phyloP scores from a whole-genome alignment of 495 filamentous ascomycete species.

The Opeltia flavorubescens region DNA sequence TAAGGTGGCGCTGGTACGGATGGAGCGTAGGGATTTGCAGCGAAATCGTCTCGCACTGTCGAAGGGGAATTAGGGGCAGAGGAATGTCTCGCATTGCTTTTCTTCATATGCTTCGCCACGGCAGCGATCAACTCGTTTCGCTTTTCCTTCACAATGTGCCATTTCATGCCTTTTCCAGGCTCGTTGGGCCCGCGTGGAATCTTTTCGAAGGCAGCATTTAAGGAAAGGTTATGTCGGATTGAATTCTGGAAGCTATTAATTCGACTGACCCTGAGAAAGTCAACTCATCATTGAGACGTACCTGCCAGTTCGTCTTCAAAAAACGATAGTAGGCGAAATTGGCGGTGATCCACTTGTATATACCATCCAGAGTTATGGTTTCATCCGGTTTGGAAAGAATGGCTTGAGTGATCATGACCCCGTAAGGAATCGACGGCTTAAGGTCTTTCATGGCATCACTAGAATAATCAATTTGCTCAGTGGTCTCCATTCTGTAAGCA shows the following conservation, averaged over 20 bases:
- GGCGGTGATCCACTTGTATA: constrained; percentile 81
- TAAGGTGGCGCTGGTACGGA: constrained; percentile 27
- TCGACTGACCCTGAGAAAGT: neutral
- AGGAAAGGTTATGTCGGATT: constrained; percentile 86
- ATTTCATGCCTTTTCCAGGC: constrained; percentile 97
- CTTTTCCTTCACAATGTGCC: constrained; percentile 70
- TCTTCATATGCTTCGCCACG: constrained; percentile 9
- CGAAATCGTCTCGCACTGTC: neutral
- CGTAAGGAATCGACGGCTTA: constrained; percentile 91
- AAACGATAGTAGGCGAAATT: constrained; percentile 84
- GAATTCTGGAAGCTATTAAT: constrained; percentile 53
- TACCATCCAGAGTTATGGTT: constrained; percentile 74
- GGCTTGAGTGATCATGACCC: constrained; percentile 92
- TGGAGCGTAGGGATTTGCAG: constrained; percentile 32
- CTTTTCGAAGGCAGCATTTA: constrained; percentile 88
- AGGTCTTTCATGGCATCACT: constrained; percentile 69
- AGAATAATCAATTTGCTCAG: constrained; percentile 73
- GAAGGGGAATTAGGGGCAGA: constrained; percentile 43
- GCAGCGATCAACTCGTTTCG: constrained; percentile 45
- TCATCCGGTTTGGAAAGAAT: constrained; percentile 74
- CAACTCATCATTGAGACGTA: constrained; percentile 18
- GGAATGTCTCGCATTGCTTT: constrained; percentile 28
- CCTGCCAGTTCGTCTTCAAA: constrained; percentile 81
- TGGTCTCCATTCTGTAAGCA: constrained; percentile 53
- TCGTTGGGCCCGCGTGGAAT: constrained; percentile 84